phyloP scores from a whole-genome alignment of 2,329 filamentous ascomycete species.

The Gyromitra esculenta region DNA sequence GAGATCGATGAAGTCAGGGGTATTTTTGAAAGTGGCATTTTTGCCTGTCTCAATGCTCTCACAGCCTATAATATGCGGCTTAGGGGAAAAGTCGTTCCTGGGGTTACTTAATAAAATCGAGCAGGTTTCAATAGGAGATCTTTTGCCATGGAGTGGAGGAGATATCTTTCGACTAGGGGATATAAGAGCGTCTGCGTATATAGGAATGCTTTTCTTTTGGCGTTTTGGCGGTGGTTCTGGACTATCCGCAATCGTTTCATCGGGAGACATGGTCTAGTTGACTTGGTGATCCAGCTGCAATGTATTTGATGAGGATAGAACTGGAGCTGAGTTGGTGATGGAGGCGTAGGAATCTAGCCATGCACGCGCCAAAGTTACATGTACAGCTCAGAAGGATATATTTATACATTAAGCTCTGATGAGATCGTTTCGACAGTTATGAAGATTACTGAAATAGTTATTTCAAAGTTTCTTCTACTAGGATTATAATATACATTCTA shows the following conservation, averaged over 20 bases:
- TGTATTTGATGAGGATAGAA: no score
- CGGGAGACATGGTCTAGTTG: slow-evolving; percentile 10
- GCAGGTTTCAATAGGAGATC: neutral
- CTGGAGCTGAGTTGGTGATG: neutral
- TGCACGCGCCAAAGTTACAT: neutral
- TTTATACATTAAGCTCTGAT: neutral
- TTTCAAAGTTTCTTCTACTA: neutral
- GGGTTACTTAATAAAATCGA: neutral
- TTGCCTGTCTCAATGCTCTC: neutral
- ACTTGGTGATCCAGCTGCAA: neutral
- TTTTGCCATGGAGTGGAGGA: slow-evolving; percentile 13
- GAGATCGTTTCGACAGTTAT: neutral
- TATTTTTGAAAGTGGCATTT: neutral
- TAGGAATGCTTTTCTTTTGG: neutral
- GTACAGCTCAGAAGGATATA: neutral
- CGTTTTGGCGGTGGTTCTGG: slow-evolving; percentile 24
- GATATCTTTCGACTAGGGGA: slow-evolving; percentile 33
- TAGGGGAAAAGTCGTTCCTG: neutral
- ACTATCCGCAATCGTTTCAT: neutral
- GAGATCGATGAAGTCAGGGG: slow-evolving; percentile 22
- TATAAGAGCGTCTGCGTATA: neutral
- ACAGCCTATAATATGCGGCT: neutral
- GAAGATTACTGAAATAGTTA: neutral
- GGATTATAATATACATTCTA: slow-evolving; percentile 9
- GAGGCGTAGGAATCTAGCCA: neutral